Conservation (phyloP, 345 rosid species). For the Rhizophora apiculata region DNA sequence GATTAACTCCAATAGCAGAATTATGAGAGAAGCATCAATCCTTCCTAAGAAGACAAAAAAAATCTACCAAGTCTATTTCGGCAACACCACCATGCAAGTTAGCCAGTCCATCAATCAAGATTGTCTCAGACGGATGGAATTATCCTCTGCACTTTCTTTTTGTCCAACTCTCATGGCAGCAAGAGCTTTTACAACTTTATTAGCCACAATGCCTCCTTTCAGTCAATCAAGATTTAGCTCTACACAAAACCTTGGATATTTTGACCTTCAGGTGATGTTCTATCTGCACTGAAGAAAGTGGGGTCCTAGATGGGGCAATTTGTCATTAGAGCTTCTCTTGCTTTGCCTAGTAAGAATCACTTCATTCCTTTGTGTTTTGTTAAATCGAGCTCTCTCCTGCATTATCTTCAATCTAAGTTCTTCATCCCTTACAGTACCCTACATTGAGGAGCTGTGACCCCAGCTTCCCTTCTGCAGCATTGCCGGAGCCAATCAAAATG, state of each 20-base stretch:
- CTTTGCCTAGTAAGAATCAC: too few species aligned
- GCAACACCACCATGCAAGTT: not conserved
- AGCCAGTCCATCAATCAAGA: too few species aligned
- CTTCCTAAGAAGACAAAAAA: too few species aligned
- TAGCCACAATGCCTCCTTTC: conserved; percentile 89
- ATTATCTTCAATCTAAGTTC: too few species aligned
- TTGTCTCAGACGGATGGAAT: conserved; percentile 94
- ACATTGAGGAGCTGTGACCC: too few species aligned
- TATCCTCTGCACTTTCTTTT: conserved; percentile 69
- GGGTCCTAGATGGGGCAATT: conserved; percentile 59
- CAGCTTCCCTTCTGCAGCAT: too few species aligned
- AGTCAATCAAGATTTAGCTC: conserved; percentile 91
- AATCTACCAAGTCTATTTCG: not conserved
- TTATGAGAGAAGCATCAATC: too few species aligned
- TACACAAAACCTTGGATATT: conserved; percentile 83
- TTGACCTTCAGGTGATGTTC: conserved; percentile 79
- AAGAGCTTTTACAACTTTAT: conserved; percentile 92
- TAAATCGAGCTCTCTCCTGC: too few species aligned
- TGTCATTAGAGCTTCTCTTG: conserved; percentile 90
- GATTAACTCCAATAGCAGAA: too few species aligned
- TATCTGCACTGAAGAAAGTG: conserved; percentile 76
- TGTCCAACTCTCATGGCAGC: conserved; percentile 86
- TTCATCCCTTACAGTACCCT: too few species aligned
- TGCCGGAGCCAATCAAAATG: too few species aligned
- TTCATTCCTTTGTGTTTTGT: too few species aligned